phyloP scores from a whole-genome alignment of 2,329 filamentous ascomycete species.

The Pseudovirgaria hyperparasitica region DNA sequence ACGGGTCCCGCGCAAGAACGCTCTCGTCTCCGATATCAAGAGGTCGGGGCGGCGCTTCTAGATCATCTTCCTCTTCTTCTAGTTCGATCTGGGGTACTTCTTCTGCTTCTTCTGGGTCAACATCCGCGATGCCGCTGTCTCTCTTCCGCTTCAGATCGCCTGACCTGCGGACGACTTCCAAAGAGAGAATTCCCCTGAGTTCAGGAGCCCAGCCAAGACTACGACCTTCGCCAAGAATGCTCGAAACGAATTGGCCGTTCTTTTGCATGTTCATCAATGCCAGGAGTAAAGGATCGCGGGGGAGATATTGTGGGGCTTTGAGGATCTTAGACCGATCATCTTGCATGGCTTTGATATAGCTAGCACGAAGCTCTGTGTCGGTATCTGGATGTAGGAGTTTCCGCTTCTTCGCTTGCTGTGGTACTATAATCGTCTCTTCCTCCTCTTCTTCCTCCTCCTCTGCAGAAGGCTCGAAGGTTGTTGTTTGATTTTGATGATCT shows the following conservation, averaged over 20 bases:
- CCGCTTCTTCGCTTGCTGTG: conserved; percentile 65
- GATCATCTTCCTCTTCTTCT: conserved; percentile 35
- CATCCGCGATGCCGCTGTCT: conserved; percentile 72
- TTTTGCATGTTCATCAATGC: conserved; percentile 87
- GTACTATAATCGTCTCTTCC: conserved; percentile 43
- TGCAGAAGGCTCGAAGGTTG: conserved; percentile 22
- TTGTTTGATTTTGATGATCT: conserved; percentile 21
- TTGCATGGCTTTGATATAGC: conserved; percentile 76
- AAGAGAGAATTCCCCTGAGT: conserved; percentile 78
- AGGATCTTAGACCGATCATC: conserved; percentile 76
- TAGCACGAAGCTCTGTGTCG: conserved; percentile 62
- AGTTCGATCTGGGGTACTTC: conserved; percentile 58
- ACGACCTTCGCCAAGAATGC: conserved; percentile 69
- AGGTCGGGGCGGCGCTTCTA: conserved; percentile 27
- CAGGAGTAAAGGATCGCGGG: conserved; percentile 74
- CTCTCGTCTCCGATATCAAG: conserved; percentile 28
- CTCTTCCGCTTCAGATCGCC: conserved; percentile 88
- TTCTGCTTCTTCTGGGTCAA: conserved; percentile 52
- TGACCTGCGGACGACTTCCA: conserved; percentile 64
- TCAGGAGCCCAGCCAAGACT: conserved; percentile 81
- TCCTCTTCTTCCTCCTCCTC: conserved; percentile 44
- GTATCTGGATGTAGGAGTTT: conserved; percentile 74
- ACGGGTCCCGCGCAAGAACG: conserved; percentile 14
- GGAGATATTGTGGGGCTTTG: conserved; percentile 69
- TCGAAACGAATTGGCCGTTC: conserved; percentile 78